Conservation (phyloP, 257 asterid genomes). For the Orobanche coerulescens region DNA sequence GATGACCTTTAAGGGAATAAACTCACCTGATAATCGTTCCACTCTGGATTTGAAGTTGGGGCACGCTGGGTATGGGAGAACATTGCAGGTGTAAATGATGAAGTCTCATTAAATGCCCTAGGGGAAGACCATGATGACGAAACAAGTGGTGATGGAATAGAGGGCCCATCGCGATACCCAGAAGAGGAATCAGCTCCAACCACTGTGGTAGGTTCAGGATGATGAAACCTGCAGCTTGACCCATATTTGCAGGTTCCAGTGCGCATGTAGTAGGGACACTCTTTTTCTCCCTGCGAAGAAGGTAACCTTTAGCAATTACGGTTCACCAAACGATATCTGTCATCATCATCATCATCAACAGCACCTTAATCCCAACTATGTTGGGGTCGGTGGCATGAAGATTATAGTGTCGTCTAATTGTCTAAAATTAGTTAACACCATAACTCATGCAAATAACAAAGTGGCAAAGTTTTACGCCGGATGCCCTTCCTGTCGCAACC, state of each 20-base stretch:
- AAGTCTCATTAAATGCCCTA: constrained; percentile 37
- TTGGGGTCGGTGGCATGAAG: too few relatives aligned
- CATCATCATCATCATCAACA: too few relatives aligned
- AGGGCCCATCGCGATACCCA: constrained; percentile 48
- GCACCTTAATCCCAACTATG: too few relatives aligned
- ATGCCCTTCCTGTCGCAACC: too few relatives aligned
- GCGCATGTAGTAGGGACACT: constrained; percentile 89
- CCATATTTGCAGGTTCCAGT: constrained; percentile 85
- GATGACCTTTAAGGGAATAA: constrained; percentile 14
- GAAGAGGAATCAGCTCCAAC: constrained; percentile 53
- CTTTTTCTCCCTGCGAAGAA: constrained; percentile 59
- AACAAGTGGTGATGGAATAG: constrained; percentile 49
- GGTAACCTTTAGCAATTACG: constrained; percentile 13
- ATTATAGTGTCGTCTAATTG: too few relatives aligned
- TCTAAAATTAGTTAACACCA: too few relatives aligned
- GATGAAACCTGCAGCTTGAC: constrained; percentile 74
- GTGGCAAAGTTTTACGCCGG: too few relatives aligned
- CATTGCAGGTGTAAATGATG: constrained; percentile 43
- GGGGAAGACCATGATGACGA: constrained; percentile 66
- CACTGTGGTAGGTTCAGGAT: constrained; percentile 67
- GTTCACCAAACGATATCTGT: constrained; percentile 12
- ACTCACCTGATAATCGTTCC: constrained; percentile 75
- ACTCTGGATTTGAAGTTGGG: constrained; percentile 45
- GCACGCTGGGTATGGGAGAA: constrained; percentile 45
- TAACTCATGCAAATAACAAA: too few relatives aligned